A percentile compares a stretch with the other conserved stretches of the same genome.
Conservation (phyloP, 202 grass and related monocot species). For the Setaria viridis region DNA sequence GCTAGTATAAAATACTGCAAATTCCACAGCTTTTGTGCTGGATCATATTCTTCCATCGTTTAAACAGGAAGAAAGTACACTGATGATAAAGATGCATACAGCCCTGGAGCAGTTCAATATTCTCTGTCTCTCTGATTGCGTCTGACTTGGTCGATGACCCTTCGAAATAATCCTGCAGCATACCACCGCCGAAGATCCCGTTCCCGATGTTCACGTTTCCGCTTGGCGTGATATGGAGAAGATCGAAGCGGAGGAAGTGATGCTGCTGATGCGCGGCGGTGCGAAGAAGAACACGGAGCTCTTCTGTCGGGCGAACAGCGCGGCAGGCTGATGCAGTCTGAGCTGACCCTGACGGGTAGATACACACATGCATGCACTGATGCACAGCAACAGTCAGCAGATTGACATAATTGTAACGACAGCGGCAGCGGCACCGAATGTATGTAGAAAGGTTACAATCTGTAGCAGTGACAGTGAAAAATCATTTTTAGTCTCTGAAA, state of each 20-base stretch:
- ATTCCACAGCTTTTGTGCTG: neutral
- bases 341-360: neutral
- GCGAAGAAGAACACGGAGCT: neutral
- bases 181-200: constrained; percentile 67
- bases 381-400: neutral
- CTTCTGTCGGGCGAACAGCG: neutral
- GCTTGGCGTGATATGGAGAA: constrained; percentile 59
- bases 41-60: neutral
- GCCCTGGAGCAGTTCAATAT: neutral
- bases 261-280: neutral
- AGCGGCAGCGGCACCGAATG: neutral
- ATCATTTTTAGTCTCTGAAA: too few species aligned
- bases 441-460: neutral
- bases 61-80: neutral
- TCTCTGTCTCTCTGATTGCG: neutral
- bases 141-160: neutral
- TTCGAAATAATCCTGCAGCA: constrained; percentile 41
- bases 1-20: neutral
- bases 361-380: too few species aligned
- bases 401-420: constrained; percentile 19
- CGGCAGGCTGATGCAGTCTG: neutral
- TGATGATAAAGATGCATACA: neutral
- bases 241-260: constrained; percentile 59
- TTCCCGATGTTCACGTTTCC: constrained; percentile 77
- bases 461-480: constrained; percentile 9